These are phyloP conservation scores for Pharnaceum exiguum DNA, from an alignment of 148 eudicot genomes.

Conservation along the genomic window DNA sequence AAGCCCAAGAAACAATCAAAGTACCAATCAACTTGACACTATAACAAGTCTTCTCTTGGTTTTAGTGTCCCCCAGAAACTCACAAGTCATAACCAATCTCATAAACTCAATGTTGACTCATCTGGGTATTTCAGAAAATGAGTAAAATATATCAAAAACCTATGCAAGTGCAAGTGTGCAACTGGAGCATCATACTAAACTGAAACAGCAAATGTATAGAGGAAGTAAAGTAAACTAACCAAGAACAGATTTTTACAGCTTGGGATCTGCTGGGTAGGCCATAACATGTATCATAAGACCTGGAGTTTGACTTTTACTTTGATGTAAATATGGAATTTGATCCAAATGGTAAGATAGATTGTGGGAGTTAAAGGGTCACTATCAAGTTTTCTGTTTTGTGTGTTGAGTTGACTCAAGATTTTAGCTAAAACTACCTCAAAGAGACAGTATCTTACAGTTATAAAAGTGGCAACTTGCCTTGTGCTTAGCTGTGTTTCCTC, in stretches of 20 bases:
- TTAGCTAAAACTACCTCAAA: not conserved
- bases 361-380: too few relatives aligned
- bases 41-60: not conserved
- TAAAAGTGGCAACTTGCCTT: not conserved
- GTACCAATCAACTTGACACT: not conserved
- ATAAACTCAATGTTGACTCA: slow-evolving; percentile 6
- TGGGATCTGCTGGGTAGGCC: slow-evolving; percentile 27
- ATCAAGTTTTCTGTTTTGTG: too few relatives aligned
- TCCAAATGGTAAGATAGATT: not conserved
- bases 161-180: slow-evolving; percentile 1
- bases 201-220: slow-evolving; percentile 2
- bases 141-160: slow-evolving; percentile 6
- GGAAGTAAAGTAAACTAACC: slow-evolving; percentile 2
- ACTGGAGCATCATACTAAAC: not conserved
- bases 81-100: slow-evolving; percentile 3
- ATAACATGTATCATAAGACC: not conserved
- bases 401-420: not conserved
- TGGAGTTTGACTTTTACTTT: not conserved
- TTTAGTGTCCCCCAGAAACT: not conserved
- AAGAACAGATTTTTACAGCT: not conserved
- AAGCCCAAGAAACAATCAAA: not conserved
- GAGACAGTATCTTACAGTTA: not conserved
- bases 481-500: not conserved
- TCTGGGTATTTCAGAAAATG: slow-evolving; percentile 10
- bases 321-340: not conserved